Base-by-base conservation (phyloP, 2,329 filamentous ascomycete species). In the Cladosporium halotolerans region DNA sequence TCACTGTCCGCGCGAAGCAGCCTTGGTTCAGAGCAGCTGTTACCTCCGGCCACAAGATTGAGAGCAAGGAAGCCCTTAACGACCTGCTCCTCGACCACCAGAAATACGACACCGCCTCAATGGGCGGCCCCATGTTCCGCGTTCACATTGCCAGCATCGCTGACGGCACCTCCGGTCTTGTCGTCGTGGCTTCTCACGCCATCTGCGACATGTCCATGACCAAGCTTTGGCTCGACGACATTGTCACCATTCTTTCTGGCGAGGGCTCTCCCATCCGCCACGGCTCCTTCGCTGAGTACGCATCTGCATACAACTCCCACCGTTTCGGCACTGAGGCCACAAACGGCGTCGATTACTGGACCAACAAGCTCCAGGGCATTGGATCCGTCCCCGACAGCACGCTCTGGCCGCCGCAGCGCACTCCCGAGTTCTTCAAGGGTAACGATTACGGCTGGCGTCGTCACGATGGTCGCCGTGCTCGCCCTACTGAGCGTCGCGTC, bases 191-290 rank as follows among this genome's bases (percentile, higher is more conserved):
- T 14, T 67, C 64, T 1, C 64, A 67, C 52, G 58, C 64, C 8
- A 61, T 65, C 39, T 64, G 63, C 39, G 64, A 67, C 49, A 65
- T 65, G 62, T 64, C 60, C 57, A 66, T 66, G 63, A 67, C 64
- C 40, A 66, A 66, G 54, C 57, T 66, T 3, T 67, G 64, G 64
- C 56, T 66, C 11, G 64, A 67, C 43, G 64, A 67, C 42, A 58
- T 67, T 13, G 58, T 63, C 19, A 61, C 51, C 9, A 52, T 65
- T 2, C 55, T 67, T 2, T 63, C 61, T 4, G 59, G 60, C 9
- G 60, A 64, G 34, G 60, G 58, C 33, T 57, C 55, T 10, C 51
- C 62, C 16, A 54, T 63, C 10, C 62, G 60, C 14, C 64, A 67
- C 52, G 63, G 58, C 9, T 59, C 57, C 1, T 67, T 65, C 60